phyloP scores from a whole-genome alignment of 129 eudicot species.

The Ambrosia artemisiifolia region DNA sequence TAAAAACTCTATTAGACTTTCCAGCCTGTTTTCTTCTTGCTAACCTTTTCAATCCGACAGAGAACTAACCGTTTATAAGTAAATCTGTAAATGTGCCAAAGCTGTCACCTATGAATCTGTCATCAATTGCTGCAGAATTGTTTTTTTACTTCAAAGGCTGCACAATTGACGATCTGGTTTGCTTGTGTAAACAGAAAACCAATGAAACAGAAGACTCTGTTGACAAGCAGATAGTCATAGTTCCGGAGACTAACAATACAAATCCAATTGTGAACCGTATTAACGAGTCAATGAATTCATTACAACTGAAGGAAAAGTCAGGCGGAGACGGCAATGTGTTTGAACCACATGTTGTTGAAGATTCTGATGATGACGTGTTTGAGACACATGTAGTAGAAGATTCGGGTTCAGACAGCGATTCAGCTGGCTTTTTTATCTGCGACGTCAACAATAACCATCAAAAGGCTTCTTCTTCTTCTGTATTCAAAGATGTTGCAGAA shows the following conservation, averaged over 20 bases:
- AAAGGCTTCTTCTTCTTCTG: background rate
- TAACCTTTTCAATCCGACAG: background rate
- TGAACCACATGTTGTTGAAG: conserved; percentile 14
- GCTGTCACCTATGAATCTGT: too few relatives aligned
- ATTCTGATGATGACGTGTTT: conserved; percentile 30
- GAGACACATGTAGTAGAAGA: conserved; percentile 44
- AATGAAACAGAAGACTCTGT: conserved; percentile 25
- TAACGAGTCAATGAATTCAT: conserved; percentile 7
- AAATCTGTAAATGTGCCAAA: too few relatives aligned
- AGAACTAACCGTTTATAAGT: background rate
- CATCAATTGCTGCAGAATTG: background rate
- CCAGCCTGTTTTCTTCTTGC: background rate
- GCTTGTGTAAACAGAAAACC: conserved; percentile 36
- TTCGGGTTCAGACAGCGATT: conserved; percentile 36
- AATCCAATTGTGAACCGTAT: background rate
- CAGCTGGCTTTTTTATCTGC: background rate
- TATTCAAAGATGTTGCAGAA: background rate
- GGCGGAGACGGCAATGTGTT: background rate
- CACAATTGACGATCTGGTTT: conserved; percentile 2
- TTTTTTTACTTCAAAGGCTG: background rate
- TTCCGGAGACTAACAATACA: conserved; percentile 5
- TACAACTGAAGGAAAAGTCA: conserved; percentile 15
- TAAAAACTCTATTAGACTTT: background rate
- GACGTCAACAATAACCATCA: conserved; percentile 3
- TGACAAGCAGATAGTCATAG: conserved; percentile 19